Base-by-base conservation (phyloP, 1,139 yeast species). In the Meyerozyma athensensis region DNA sequence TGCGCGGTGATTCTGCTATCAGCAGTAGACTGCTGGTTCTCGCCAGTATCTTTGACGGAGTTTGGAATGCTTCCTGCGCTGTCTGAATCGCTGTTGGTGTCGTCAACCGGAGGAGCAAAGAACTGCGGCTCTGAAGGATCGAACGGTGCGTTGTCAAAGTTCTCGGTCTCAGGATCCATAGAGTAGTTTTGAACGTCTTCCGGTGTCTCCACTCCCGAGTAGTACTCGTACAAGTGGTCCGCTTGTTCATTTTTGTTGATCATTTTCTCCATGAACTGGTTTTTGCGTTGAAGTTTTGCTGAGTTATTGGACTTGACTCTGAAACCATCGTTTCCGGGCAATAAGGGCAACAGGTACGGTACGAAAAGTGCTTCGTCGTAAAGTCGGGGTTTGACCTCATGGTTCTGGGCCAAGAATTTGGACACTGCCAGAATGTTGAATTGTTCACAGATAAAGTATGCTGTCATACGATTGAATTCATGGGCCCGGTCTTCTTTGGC, bases 301-400 rank as follows among this genome's bases (percentile, higher is more conserved):
- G 86, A 72, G 36, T 85, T 78, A 50, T 87, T 86, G 4, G 96
- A 85, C 54, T 79, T 82, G 7, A 90, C 84, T 39, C 97, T 65
- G 46, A 77, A 83, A 0, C 95, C 96, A 46, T 85, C 90, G 37
- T 76, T 77, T 2, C 97, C 97, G 0, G 96, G 95, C 3, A 89
- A 64, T 23, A 92, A 64, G 0, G 98, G 98, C 34, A 92, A 65
- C 18, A 89, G 75, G 52, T 92, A 92, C 0, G 96, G 96, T 2
- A 87, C 92, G 54, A 89, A 92, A 22, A 92, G 63, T 5, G 90
- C 95, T 50, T 90, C 97, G 56, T 90, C 97, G 50, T 90, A 90
- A 19, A 85, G 58, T 43, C 97, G 65, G 1, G 97, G 96, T 18
- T 86, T 75, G 2, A 89, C 95, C 50, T 81, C 81, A 57, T 90